A percentile compares a stretch with the other conserved stretches of the same genome.
Evolutionary conservation across 176 grass and related monocot genomes (phyloP).

Genomic region (Oryza nivara): DNA sequence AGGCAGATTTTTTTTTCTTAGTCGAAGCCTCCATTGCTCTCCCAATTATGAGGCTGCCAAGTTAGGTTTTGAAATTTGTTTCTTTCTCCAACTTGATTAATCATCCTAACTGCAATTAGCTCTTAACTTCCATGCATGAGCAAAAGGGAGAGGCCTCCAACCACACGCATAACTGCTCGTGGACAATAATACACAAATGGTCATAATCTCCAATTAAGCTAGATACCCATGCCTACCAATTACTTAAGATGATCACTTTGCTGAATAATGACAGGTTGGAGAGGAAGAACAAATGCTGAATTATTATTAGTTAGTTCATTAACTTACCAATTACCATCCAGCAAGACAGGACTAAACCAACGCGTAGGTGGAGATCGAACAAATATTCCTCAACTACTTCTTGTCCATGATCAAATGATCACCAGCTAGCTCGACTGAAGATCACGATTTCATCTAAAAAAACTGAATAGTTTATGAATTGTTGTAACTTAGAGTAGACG

Average conservation of each 20-base stretch:
- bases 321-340: neutral
- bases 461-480: neutral
- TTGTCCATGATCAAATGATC: neutral
- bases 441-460: neutral
- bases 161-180: neutral
- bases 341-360: neutral
- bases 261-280: neutral
- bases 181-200: neutral
- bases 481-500: neutral
- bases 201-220: neutral
- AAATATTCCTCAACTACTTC: constrained; percentile 20
- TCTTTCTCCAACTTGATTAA: neutral
- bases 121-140: neutral
- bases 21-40: neutral
- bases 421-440: neutral
- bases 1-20: neutral
- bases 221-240: neutral
- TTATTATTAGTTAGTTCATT: neutral
- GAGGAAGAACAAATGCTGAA: neutral
- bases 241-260: neutral
- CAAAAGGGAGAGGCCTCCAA: neutral
- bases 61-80: neutral
- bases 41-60: neutral
- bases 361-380: neutral
- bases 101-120: neutral